Conservation (phyloP, 768 basidiomycete species). For the Lactarius trivialis region DNA sequence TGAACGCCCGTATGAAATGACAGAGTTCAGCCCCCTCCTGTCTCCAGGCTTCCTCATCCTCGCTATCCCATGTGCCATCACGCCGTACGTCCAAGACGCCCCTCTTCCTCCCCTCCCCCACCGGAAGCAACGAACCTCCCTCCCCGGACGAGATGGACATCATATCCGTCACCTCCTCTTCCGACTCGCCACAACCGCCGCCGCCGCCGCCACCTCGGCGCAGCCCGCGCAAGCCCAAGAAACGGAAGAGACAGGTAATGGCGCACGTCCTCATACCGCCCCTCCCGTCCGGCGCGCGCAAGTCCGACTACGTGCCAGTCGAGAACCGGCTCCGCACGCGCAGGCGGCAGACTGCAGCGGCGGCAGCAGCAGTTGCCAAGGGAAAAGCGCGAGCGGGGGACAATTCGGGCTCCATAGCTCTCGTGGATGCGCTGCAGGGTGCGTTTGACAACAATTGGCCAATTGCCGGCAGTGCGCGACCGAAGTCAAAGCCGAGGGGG, state of each 20-base stretch:
- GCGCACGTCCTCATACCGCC: constrained; percentile 4
- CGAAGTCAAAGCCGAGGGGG: too few species aligned
- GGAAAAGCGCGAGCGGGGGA: neutral
- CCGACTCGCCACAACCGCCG: neutral
- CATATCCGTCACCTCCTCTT: neutral
- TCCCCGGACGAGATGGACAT: too few species aligned
- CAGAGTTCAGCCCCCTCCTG: neutral
- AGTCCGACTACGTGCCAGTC: neutral
- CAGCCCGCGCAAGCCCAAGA: neutral
- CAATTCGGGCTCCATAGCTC: neutral
- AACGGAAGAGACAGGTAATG: neutral
- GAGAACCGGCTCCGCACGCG: neutral
- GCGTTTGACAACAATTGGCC: constrained; percentile 2
- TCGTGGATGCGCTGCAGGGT: neutral
- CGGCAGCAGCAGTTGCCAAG: too few species aligned
- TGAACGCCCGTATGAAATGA: neutral
- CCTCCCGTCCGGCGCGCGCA: neutral
- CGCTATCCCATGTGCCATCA: neutral
- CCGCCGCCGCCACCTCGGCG: neutral
- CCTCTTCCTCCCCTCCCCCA: neutral
- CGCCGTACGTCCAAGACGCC: neutral
- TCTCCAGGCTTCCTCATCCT: neutral
- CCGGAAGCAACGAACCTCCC: too few species aligned
- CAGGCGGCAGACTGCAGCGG: neutral
- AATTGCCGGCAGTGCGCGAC: too few species aligned